A percentile compares a stretch with the other conserved stretches of the same genome.
Evolutionary conservation across 371 early-diverging fungal genomes (phyloP).

Genomic region (Zychaea mexicana): DNA sequence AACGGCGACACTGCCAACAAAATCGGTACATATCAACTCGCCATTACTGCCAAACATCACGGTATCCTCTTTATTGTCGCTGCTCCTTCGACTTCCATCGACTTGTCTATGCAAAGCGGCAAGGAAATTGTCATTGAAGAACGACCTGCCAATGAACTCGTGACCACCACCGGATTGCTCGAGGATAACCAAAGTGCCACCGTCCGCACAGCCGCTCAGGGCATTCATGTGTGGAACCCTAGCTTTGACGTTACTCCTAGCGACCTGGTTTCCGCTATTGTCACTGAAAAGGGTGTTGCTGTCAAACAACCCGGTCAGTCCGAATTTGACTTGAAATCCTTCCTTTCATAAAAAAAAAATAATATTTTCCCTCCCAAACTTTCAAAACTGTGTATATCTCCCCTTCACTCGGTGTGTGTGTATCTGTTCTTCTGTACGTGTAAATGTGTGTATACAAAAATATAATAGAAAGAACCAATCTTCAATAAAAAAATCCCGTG

Average conservation of each 20-base stretch:
- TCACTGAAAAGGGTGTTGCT: constrained; percentile 90
- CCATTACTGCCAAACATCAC: constrained; percentile 87
- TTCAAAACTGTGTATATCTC: not conserved
- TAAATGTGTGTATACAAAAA: no score
- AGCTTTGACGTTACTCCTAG: constrained; percentile 96
- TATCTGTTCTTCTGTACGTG: no score
- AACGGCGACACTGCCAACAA: constrained; percentile 99
- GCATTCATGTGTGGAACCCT: constrained; percentile 94
- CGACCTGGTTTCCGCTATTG: constrained; percentile 84
- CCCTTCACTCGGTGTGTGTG: no score
- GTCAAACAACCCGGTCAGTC: constrained; percentile 59
- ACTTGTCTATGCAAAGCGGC: constrained; percentile 72
- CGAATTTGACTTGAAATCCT: constrained; percentile 63
- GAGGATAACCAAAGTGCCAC: constrained; percentile 42
- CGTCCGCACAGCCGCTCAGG: constrained; percentile 82
- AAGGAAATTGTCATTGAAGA: constrained; percentile 88
- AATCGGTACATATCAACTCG: constrained; percentile 96
- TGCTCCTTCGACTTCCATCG: constrained; percentile 93
- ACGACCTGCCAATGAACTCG: constrained; percentile 78
- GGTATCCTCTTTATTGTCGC: constrained; percentile 92
- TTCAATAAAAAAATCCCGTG: no score
- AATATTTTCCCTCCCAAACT: no score
- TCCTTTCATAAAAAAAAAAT: constrained; percentile 25
- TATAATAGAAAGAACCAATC: no score
- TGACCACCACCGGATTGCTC: constrained; percentile 66